phyloP scores from a whole-genome alignment of 139 green algal species.

The Tetraselmis chui region DNA sequence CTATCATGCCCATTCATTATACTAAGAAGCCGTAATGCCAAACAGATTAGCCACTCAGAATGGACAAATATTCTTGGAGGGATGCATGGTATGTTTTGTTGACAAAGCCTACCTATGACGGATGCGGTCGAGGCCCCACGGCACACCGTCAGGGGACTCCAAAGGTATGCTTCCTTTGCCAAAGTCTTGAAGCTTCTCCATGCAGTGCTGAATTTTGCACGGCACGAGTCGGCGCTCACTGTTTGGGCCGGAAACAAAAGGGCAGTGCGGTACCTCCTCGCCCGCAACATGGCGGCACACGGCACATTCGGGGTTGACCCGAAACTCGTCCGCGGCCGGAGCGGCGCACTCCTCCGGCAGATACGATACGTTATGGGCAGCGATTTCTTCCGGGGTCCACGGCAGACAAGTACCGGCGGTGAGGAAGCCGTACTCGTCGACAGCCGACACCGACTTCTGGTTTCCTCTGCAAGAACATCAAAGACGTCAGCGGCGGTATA shows the following conservation, averaged over 20 bases:
- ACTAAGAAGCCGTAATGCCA: too few relatives aligned
- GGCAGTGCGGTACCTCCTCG: neutral
- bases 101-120: neutral
- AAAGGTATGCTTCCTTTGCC: too few relatives aligned
- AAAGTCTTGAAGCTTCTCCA: neutral
- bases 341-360: neutral
- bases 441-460: neutral
- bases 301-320: neutral
- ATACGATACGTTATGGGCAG: neutral
- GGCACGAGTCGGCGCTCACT: neutral
- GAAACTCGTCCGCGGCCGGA: neutral
- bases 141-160: neutral
- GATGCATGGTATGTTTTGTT: too few relatives aligned
- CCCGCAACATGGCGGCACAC: neutral
- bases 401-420: neutral
- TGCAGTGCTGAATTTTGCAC: neutral
- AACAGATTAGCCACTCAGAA: too few relatives aligned
- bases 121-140: neutral
- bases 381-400: neutral
- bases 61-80: too few relatives aligned
- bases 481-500: too few relatives aligned
- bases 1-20: too few relatives aligned
- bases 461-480: neutral
- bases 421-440: neutral
- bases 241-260: neutral